These are phyloP conservation scores for Pestalotiopsis sp. DNA, from an alignment of 2,329 filamentous ascomycete genomes.

Conservation along the genomic window DNA sequence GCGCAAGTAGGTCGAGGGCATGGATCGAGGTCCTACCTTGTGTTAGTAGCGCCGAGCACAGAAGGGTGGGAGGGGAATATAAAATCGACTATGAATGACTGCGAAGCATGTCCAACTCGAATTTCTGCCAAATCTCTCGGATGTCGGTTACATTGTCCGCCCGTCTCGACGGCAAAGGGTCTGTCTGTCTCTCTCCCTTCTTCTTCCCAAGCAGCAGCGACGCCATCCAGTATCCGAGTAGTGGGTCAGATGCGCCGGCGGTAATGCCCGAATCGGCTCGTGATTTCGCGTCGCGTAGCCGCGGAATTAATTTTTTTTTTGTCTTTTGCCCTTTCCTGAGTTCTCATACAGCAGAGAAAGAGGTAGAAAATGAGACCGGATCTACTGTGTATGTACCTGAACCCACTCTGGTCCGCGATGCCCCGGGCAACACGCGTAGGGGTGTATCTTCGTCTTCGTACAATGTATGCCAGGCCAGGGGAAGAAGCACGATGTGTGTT, in stretches of 20 bases:
- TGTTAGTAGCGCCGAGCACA: neutral
- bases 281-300: slow-evolving; percentile 1
- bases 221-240: neutral
- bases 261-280: slow-evolving; percentile 2
- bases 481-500: no score
- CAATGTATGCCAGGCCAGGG: no score
- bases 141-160: neutral
- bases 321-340: neutral
- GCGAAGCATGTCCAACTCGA: neutral
- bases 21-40: neutral
- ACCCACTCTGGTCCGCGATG: no score
- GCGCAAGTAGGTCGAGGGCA: neutral
- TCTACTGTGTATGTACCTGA: no score
- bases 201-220: no score
- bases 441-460: no score
- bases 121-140: neutral
- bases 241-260: neutral
- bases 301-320: neutral
- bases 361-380: no score
- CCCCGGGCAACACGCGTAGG: no score
- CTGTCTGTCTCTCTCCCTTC: neutral
- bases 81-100: neutral
- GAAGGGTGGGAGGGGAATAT: neutral
- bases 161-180: neutral
- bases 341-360: no score